phyloP scores from a whole-genome alignment of 305 asterid genomes.

The Plantago coronopus region DNA sequence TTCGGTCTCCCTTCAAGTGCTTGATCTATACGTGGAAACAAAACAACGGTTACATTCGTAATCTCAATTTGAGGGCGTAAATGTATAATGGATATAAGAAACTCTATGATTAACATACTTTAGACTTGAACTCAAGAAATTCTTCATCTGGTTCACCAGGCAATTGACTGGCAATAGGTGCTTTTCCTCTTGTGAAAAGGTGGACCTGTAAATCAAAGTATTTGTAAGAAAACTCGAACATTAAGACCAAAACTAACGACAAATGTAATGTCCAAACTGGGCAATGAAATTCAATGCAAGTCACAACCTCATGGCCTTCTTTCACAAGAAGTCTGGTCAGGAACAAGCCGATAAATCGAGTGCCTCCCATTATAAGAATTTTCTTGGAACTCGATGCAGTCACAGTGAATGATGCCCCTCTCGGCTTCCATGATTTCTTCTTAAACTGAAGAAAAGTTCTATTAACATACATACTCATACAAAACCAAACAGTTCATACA shows the following conservation, averaged over 20 bases:
- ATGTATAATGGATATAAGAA: neutral
- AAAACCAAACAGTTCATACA: neutral
- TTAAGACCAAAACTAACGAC: neutral
- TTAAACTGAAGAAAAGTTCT: conserved; percentile 43
- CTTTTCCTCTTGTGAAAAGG: conserved; percentile 94
- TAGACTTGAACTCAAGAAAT: conserved; percentile 63
- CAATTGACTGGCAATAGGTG: conserved; percentile 83
- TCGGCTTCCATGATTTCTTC: conserved; percentile 59
- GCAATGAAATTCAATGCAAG: neutral
- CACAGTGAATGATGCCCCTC: conserved; percentile 50
- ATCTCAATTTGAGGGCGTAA: neutral
- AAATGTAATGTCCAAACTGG: neutral
- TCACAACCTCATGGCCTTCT: conserved; percentile 81
- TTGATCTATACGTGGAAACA: conserved; percentile 42
- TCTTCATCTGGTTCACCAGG: conserved; percentile 88
- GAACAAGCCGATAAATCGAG: conserved; percentile 86
- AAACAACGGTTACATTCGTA: conserved; percentile 4
- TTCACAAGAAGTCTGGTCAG: conserved; percentile 84
- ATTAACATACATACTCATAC: neutral
- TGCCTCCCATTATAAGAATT: conserved; percentile 96
- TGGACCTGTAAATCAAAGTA: conserved; percentile 55
- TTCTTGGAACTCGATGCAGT: conserved; percentile 83
- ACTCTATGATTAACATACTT: conserved; percentile 35
- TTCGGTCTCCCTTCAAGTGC: conserved; percentile 94
- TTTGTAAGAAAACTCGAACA: neutral